Percentiles rank a stretch among this genome's conserved stretches.
Conservation (phyloP, 768 basidiomycete genomes). For the Pleurotus platypus region DNA sequence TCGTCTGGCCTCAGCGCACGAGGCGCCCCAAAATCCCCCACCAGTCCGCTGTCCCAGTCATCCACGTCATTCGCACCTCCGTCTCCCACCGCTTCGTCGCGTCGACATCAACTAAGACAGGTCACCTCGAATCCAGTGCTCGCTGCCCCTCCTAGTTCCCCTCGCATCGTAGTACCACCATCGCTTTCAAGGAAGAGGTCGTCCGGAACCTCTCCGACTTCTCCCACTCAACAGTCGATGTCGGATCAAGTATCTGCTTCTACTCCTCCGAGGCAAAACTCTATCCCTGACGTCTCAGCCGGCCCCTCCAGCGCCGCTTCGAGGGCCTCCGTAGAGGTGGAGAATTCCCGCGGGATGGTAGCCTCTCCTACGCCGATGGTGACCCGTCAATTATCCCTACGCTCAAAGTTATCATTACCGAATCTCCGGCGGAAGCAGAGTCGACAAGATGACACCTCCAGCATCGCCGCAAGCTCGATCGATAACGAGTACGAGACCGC, state of each 20-base stretch:
- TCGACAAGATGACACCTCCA: constrained; percentile 31
- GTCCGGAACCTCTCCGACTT: neutral
- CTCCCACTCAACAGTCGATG: neutral
- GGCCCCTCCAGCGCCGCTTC: constrained; percentile 6
- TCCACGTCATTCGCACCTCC: constrained; percentile 12
- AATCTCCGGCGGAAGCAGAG: constrained; percentile 49
- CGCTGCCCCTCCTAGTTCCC: constrained; percentile 14
- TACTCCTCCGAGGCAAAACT: neutral
- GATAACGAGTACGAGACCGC: constrained; percentile 48
- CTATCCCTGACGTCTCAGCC: neutral
- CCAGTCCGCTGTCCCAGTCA: constrained; percentile 32
- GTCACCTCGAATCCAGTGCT: constrained; percentile 23
- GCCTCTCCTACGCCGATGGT: constrained; percentile 34
- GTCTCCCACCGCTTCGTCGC: constrained; percentile 18
- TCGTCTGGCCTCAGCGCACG: constrained; percentile 26
- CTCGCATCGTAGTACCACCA: constrained; percentile 4
- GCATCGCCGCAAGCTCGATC: constrained; percentile 17
- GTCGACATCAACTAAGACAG: constrained; percentile 22
- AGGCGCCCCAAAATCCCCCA: constrained; percentile 24
- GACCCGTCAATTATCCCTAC: constrained; percentile 40
- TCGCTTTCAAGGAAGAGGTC: neutral
- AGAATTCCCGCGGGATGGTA: constrained; percentile 26
- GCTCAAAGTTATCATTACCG: constrained; percentile 66
- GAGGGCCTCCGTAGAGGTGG: constrained; percentile 14
- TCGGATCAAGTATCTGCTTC: neutral